A percentile compares a stretch with the other conserved stretches of the same genome.
Conservation (phyloP, 2,329 filamentous ascomycete species). For the Helicocarpus griseus region DNA sequence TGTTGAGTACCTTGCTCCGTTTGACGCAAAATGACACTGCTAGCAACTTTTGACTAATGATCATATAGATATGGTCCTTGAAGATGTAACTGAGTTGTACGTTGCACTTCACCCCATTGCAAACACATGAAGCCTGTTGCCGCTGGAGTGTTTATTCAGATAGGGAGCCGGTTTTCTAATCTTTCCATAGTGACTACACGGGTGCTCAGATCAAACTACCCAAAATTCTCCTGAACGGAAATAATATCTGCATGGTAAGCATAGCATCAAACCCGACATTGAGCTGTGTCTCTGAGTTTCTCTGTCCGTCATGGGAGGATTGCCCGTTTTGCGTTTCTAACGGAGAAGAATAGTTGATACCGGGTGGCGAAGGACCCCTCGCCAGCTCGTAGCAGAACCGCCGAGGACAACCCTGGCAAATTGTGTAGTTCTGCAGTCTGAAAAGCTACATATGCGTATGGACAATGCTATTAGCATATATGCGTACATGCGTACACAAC, state of each 20-base stretch:
- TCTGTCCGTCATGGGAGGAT: no score
- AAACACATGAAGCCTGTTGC: neutral
- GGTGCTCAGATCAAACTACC: constrained; percentile 80
- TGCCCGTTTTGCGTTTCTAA: constrained; percentile 6
- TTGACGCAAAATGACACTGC: neutral
- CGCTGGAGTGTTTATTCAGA: neutral
- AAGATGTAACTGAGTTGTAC: constrained; percentile 95
- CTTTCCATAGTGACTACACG: constrained; percentile 64
- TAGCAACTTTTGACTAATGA: neutral
- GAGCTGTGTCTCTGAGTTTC: no score
- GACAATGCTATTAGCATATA: neutral
- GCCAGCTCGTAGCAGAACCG: neutral
- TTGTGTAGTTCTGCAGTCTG: neutral
- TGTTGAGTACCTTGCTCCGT: constrained; percentile 39
- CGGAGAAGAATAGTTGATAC: constrained; percentile 52
- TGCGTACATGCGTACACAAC: neutral
- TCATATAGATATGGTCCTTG: constrained; percentile 81
- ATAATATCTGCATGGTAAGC: constrained; percentile 97
- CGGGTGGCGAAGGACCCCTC: constrained; percentile 62
- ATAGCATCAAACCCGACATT: neutral
- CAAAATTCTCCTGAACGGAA: constrained; percentile 93
- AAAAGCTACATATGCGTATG: neutral
- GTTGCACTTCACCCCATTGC: constrained; percentile 21
- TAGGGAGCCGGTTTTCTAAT: neutral
- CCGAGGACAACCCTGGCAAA: neutral